phyloP scores from a whole-genome alignment of 176 grass and related monocot genomes.

The Olyra latifolia region DNA sequence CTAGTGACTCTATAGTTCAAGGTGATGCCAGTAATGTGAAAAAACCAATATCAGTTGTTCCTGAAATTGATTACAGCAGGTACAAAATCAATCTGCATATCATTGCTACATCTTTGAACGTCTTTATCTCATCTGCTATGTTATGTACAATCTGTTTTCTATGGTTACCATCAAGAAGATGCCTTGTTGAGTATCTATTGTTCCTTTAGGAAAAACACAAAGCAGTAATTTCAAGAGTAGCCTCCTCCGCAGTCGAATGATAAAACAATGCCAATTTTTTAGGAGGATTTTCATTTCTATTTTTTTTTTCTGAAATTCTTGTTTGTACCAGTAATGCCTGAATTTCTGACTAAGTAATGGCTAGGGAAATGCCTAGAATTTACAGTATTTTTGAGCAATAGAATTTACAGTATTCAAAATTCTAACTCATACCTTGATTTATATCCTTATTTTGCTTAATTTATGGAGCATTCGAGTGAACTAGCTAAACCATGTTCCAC shows the following conservation, averaged over 20 bases:
- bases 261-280: neutral
- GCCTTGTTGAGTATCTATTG: neutral
- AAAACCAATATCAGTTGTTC: slow-evolving; percentile 50
- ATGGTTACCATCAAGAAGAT: neutral
- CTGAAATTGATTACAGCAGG: slow-evolving; percentile 67
- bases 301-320: neutral
- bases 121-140: slow-evolving; percentile 15
- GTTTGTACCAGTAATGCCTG: neutral
- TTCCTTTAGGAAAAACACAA: neutral
- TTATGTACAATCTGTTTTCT: neutral
- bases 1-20: slow-evolving; percentile 40
- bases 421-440: neutral
- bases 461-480: neutral
- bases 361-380: neutral
- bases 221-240: neutral
- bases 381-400: neutral
- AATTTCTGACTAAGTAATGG: neutral
- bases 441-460: slow-evolving; percentile 15
- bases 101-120: slow-evolving; percentile 27
- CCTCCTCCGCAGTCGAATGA: neutral
- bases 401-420: neutral
- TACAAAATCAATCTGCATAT: slow-evolving; percentile 24
- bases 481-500: neutral
- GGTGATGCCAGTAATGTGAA: slow-evolving; percentile 38
- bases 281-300: neutral